Base-by-base conservation (phyloP, 306 rosid genomes). In the Hippophae rhamnoides region DNA sequence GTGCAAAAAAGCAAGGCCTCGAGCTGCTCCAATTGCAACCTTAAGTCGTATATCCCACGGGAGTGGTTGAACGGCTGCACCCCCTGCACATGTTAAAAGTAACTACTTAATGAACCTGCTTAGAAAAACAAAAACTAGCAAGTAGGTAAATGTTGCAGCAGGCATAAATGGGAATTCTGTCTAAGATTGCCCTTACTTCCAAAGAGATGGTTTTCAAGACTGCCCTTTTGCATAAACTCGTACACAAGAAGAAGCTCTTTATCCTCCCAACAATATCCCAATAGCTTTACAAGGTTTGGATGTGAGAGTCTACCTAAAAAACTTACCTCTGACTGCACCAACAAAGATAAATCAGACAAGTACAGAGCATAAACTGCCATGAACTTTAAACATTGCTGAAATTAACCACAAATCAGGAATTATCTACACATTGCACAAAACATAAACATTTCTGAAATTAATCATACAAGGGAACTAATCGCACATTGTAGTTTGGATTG, bases 11-110 rank as follows among this genome's bases (percentile, higher is more conserved):
- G 88, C 78, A 72, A 92, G 72, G 63, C 96, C 99, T 68, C 81
- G 77, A 45, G 97, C 99, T n/a, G 96, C 99, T 51, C 90, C 97
- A 38, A 93, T 93, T 53, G 95, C 88, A 56, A 92, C 76, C 84
- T 92, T 88, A 69, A 92, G 82, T 79, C 99, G 83, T 41, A 76
- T 51, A 10, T 82, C 89, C 99, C 96, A 92, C 7, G 80, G 69
- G 61, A 92, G 90, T 52, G 96, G 89, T 55, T 84, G 84, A 72
- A 82, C 95, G 49, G 81, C 73, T 10, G 95, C 71, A 8, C 99
- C 97, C 69, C 95, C 94, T 90, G 82, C 65, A 75, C 11, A 65
- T 64, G 43, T 54, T 41, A 68, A 56, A 72, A 18, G 12, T n/a
- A 43, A 60, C 62, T 58, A 63, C 44, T 52, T 6, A 57, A 51